Evolutionary conservation across 768 basidiomycete genomes (phyloP).

Genomic region (Fomitopsis serialis): DNA sequence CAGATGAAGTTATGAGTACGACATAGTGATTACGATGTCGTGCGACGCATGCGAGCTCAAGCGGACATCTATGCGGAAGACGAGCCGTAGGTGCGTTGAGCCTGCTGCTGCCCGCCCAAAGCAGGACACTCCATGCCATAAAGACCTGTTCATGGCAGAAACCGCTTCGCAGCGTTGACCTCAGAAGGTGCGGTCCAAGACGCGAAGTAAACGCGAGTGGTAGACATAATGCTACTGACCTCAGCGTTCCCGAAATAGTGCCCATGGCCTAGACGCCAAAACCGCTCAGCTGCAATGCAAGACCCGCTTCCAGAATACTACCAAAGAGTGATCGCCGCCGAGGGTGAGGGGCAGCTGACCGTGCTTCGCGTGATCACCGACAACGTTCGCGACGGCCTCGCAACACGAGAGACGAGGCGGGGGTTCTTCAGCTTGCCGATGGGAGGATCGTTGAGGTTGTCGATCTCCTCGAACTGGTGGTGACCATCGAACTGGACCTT

Average conservation of each 20-base stretch:
- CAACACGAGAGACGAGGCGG: slow-evolving; percentile 80
- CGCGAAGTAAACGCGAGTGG: too few relatives aligned
- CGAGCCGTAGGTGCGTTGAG: too few relatives aligned
- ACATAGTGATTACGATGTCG: slow-evolving; percentile 1
- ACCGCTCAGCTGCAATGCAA: slow-evolving; percentile 11
- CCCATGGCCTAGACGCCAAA: slow-evolving; percentile 65
- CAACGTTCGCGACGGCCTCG: slow-evolving; percentile 68
- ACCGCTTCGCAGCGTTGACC: too few relatives aligned
- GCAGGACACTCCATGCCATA: too few relatives aligned
- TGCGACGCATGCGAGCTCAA: too few relatives aligned
- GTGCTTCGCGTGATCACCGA: slow-evolving; percentile 69
- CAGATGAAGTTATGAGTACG: not conserved
- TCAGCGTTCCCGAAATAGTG: slow-evolving; percentile 86
- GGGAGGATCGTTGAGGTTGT: slow-evolving; percentile 60
- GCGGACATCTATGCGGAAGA: too few relatives aligned
- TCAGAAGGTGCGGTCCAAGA: too few relatives aligned
- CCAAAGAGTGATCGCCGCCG: slow-evolving; percentile 95
- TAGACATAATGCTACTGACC: too few relatives aligned
- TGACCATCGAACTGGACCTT: slow-evolving; percentile 86
- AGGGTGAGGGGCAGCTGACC: slow-evolving; percentile 86
- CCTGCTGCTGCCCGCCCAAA: too few relatives aligned
- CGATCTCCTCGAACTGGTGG: slow-evolving; percentile 80
- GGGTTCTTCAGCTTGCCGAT: slow-evolving; percentile 92
- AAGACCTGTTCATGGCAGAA: too few relatives aligned
- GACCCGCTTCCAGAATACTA: too few relatives aligned